Evolutionary conservation across 1,139 yeast species (phyloP), one percentile per base, ranked within the genome.

Genomic region (Yamadazyma siamensis): DNA sequence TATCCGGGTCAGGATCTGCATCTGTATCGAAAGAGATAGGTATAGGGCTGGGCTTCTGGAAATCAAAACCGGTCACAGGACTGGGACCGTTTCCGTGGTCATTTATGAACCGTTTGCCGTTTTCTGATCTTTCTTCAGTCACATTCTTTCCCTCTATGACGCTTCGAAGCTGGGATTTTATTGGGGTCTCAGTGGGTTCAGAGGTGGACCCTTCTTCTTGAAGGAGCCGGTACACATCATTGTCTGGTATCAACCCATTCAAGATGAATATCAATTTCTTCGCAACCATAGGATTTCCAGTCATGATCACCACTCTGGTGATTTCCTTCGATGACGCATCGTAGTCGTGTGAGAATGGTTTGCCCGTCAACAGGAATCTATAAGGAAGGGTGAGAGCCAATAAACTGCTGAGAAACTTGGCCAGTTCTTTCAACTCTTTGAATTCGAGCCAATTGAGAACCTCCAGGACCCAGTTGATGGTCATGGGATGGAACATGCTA

Each of bases 251-350:
- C 21, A 76, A 42, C 0, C 77, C 82, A 34, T 75, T 66, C 11
- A 77, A 42, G 7, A 77, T 71, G 36, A 75, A 77, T 0, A 77
- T 56, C 34, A 77, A 54, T 46, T 75, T 76, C 43, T 76, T 77
- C 1, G 83, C 81, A 7, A 77, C 80, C 17, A 71, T 71, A 14
- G 79, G 76, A 43, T 77, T 77, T 5, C 78, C 75, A 0, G 83
- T 76, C 72, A 75, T 65, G 4, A 77, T 59, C 3, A 76, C 77
- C 0, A 77, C 59, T 32, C 82, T 59, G 4, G 74, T 59, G 3
- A 65, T 48, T 28, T 66, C 71, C 20, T 57, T 54, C 2, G 44
- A 34, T 13, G 41, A 34, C 10, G 25, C 15, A 5, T 40, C 40
- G 12, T 40, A 35, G 9, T 42, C 43, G 26, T 51, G 48, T 23